phyloP scores from a whole-genome alignment of 2,329 filamentous ascomycete genomes.

The Botrytis byssoidea region DNA sequence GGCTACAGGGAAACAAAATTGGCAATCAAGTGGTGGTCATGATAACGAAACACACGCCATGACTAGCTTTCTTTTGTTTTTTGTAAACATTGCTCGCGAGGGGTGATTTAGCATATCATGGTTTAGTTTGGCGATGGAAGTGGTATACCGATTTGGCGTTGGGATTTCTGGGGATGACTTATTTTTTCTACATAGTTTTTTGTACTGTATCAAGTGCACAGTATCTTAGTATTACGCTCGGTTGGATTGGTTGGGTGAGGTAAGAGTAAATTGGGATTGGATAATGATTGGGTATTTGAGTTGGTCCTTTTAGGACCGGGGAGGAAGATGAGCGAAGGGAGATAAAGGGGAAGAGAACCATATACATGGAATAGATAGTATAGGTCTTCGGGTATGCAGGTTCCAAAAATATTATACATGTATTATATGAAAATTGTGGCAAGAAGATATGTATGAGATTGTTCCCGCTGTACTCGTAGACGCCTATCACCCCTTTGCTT shows the following conservation, averaged over 20 bases:
- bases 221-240: neutral
- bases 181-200: constrained; percentile 1
- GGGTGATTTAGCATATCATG: neutral
- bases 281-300: constrained; percentile 1
- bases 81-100: constrained; percentile 2
- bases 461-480: neutral
- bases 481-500: neutral
- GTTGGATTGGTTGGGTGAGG: neutral
- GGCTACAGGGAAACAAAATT: neutral
- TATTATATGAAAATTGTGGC: neutral
- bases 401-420: neutral
- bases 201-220: constrained; percentile 15
- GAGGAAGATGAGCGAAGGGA: neutral
- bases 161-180: neutral
- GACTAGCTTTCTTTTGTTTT: constrained; percentile 1
- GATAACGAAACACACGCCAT: constrained; percentile 5
- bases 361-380: neutral
- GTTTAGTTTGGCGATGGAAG: neutral
- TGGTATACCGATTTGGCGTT: constrained; percentile 14
- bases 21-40: constrained; percentile 11
- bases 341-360: neutral
- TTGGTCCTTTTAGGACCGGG: neutral
- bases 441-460: neutral
- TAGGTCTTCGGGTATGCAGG: neutral
- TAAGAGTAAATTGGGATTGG: constrained; percentile 1